Evolutionary conservation across 2,329 filamentous ascomycete species (phyloP), one percentile per base, ranked within the genome.

Genomic region (Exophiala calicioides): DNA sequence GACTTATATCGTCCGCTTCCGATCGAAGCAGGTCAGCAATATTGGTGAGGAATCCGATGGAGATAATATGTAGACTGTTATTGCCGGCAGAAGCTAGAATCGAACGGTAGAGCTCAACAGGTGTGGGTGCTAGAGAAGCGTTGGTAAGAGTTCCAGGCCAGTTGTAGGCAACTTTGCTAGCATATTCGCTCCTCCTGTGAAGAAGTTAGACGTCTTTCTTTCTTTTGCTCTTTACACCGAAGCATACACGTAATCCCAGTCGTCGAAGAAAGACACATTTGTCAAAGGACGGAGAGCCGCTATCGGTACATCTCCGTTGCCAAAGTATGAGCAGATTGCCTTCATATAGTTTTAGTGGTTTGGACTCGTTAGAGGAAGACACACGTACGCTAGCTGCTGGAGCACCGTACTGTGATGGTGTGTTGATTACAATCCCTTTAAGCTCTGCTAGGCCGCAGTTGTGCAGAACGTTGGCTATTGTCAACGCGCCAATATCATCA

Each of bases 111-210:
- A 44, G 40, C 18, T 44, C 40, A 20, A 44, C 40, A 33, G 40
- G 40, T 10, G 40, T 44, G 15, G 40, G 40, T 13, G 29, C 30
- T 18, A 44, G 30, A 16, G 40, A 44, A 16, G 40, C 40, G 26
- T 44, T 44, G 19, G 40, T 44, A 19, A 44, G 40, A 44, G 40
- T 20, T 26, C 40, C 40, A 35, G 40, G 40, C 40, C 40, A 44
- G 40, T 44, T 44, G 40, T 44, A 44, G 8, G 40, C 40, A 21
- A 44, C 30, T 26, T 44, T 44, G 40, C 40, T 44, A 10, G 40
- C 40, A 16, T 44, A 44, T 26, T 44, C 40, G 16, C 40, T 30
- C 27, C 40, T 44, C 40, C 40, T 44, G 7, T 21, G 19, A 34
- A 35, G 13, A 23, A 26, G n/a, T 18, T 32, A 18, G 16, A 20